A percentile compares a stretch with the other conserved stretches of the same genome.
Evolutionary conservation across 2,329 filamentous ascomycete genomes (phyloP).

Genomic region (Clarireedia homoeocarpa): DNA sequence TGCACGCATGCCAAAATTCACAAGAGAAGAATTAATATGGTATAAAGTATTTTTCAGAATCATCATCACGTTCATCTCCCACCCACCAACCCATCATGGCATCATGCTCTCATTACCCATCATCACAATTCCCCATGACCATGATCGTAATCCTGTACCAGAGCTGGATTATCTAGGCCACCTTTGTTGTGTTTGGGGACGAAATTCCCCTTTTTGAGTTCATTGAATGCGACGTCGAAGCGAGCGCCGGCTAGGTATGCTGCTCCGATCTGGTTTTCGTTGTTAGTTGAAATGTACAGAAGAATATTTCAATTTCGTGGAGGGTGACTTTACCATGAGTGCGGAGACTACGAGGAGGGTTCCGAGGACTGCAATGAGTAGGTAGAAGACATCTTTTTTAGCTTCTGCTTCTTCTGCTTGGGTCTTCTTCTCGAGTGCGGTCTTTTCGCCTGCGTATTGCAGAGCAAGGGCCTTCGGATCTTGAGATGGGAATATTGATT

Average conservation of each 20-base stretch:
- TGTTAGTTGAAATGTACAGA: constrained; percentile 15
- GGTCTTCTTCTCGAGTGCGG: constrained; percentile 33
- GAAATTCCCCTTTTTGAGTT: constrained; percentile 41
- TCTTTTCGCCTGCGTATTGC: constrained; percentile 24
- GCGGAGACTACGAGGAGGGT: constrained; percentile 65
- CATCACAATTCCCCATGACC: neutral
- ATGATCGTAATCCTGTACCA: constrained; percentile 25
- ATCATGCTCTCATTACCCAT: too few relatives aligned
- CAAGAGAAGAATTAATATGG: too few relatives aligned
- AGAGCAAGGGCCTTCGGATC: constrained; percentile 53
- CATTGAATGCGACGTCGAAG: constrained; percentile 62
- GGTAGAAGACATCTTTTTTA: constrained; percentile 48
- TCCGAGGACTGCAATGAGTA: constrained; percentile 57
- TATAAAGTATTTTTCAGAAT: too few relatives aligned
- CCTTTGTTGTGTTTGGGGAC: constrained; percentile 24
- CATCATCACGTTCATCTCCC: too few relatives aligned
- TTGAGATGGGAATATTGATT: constrained; percentile 83
- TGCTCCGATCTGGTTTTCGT: constrained; percentile 52
- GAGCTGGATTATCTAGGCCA: constrained; percentile 19
- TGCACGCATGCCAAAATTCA: too few relatives aligned
- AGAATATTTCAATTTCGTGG: neutral
- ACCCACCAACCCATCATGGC: too few relatives aligned
- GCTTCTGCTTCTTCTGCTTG: constrained; percentile 48
- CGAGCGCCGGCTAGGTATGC: constrained; percentile 77
- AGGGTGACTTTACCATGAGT: constrained; percentile 60